A percentile compares a stretch with the other conserved stretches of the same genome.
phyloP scores from a whole-genome alignment of 2,329 filamentous ascomycete genomes.

The Acephala macrosclerotiorum region DNA sequence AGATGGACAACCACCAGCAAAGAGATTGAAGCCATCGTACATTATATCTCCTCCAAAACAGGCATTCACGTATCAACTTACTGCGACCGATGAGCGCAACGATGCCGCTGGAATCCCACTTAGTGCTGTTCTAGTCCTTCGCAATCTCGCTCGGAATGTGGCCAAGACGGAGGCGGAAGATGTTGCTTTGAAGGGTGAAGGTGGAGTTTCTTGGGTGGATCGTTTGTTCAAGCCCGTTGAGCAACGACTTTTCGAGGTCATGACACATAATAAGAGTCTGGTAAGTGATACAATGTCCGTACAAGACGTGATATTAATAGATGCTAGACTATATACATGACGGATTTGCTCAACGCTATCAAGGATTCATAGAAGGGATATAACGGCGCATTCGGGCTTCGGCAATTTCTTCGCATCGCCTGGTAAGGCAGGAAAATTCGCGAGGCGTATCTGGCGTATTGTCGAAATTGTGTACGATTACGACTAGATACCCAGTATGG shows the following conservation, averaged over 20 bases:
- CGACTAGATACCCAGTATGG: conserved; percentile 1
- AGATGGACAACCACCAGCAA: conserved; percentile 33
- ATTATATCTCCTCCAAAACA: conserved; percentile 57
- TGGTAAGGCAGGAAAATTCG: not conserved
- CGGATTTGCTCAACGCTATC: conserved; percentile 28
- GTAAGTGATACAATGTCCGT: conserved; percentile 48
- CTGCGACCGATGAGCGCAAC: conserved; percentile 59
- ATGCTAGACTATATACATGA: conserved; percentile 25
- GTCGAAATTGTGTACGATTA: conserved; percentile 2
- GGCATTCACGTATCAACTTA: conserved; percentile 62
- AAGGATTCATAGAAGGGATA: conserved; percentile 26
- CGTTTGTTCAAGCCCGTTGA: conserved; percentile 71
- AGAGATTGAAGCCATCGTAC: conserved; percentile 42
- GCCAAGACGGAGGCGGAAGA: conserved; percentile 67
- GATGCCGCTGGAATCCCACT: conserved; percentile 82
- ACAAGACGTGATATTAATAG: not conserved
- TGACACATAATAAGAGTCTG: conserved; percentile 72
- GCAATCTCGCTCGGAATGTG: conserved; percentile 77
- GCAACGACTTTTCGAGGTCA: conserved; percentile 70
- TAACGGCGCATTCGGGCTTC: conserved; percentile 6
- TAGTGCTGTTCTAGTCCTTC: conserved; percentile 77
- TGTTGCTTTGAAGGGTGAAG: conserved; percentile 56
- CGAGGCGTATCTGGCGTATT: conserved; percentile 5
- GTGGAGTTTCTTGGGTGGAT: conserved; percentile 69
- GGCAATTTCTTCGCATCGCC: not conserved